Conservation (phyloP, 495 filamentous ascomycete genomes). For the Neurospora terricola region DNA sequence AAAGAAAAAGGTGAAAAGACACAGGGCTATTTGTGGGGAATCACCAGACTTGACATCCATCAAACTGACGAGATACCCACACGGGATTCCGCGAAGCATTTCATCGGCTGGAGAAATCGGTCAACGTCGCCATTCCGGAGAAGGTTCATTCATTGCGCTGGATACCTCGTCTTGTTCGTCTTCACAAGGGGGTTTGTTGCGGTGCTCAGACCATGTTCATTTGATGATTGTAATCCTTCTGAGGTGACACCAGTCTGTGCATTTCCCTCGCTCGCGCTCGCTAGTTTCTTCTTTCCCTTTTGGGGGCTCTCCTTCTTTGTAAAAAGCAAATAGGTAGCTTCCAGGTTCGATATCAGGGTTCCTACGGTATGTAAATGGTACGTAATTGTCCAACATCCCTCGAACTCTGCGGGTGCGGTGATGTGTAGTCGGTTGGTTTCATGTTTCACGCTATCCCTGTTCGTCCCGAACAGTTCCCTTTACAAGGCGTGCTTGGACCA, state of each 20-base stretch:
- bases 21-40: not conserved
- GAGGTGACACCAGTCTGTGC: not conserved
- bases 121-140: not conserved
- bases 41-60: not conserved
- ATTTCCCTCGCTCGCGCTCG: not conserved
- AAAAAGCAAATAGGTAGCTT: not conserved
- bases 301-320: not conserved
- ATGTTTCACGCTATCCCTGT: not conserved
- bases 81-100: not conserved
- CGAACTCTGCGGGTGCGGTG: not conserved
- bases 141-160: not conserved
- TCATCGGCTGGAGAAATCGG: not conserved
- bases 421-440: not conserved
- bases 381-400: not conserved
- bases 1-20: not conserved
- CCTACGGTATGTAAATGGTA: not conserved
- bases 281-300: not conserved
- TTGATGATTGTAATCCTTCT: not conserved
- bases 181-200: not conserved
- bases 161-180: not conserved
- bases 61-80: not conserved
- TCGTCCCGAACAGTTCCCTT: not conserved
- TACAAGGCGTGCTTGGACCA: not conserved
- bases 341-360: not conserved
- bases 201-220: not conserved